Conservation (phyloP, 495 filamentous ascomycete genomes). For the Bathelium albidoporum region DNA sequence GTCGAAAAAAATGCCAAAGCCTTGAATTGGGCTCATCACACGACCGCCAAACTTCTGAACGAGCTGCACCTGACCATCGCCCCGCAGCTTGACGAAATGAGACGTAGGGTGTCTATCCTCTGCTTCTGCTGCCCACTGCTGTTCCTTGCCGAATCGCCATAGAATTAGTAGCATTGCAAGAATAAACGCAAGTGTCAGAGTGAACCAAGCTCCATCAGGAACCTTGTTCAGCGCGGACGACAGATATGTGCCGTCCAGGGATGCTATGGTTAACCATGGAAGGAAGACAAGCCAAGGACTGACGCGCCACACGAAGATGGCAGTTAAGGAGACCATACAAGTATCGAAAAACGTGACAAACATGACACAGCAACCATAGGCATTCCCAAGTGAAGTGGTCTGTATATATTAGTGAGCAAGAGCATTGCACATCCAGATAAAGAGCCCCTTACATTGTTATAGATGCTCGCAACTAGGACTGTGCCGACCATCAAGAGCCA, state of each 20-base stretch:
- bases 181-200: constrained; percentile 48
- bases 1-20: constrained; percentile 27
- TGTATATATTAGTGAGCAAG: constrained; percentile 7
- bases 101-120: constrained; percentile 42
- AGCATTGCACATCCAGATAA: neutral
- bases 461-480: constrained; percentile 57
- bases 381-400: constrained; percentile 34
- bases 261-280: constrained; percentile 49
- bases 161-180: constrained; percentile 50
- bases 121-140: constrained; percentile 57
- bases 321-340: constrained; percentile 53
- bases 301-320: constrained; percentile 56
- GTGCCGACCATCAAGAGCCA: constrained; percentile 63
- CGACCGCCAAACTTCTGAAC: constrained; percentile 15
- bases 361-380: constrained; percentile 57
- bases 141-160: constrained; percentile 64
- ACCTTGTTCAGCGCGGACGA: constrained; percentile 58
- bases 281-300: constrained; percentile 45
- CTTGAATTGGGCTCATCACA: constrained; percentile 15
- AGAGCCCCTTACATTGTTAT: constrained; percentile 44
- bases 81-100: constrained; percentile 14
- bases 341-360: constrained; percentile 68
- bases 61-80: constrained; percentile 15
- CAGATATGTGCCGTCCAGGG: constrained; percentile 53
- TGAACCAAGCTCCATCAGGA: constrained; percentile 65